Conservation (phyloP, 768 basidiomycete species). For the Mycena floridula region DNA sequence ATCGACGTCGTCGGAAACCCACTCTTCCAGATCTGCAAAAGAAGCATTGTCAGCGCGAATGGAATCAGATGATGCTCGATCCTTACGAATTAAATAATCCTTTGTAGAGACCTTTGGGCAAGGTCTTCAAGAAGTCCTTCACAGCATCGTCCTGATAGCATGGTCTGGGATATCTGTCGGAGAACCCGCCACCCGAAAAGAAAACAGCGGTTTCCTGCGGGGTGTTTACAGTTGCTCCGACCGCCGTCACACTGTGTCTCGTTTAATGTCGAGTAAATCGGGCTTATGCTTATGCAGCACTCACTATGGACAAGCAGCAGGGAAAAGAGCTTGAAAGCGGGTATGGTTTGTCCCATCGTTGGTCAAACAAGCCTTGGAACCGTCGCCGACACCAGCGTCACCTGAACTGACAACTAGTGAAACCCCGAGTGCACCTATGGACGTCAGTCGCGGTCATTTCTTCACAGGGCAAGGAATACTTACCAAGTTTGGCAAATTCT, state of each 20-base stretch:
- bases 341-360: constrained; percentile 53
- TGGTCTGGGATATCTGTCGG: constrained; percentile 53
- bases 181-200: constrained; percentile 75
- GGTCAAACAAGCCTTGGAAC: constrained; percentile 45
- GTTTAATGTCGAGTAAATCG: too few relatives aligned
- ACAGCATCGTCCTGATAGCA: constrained; percentile 46
- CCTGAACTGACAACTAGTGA: constrained; percentile 62
- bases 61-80: too few relatives aligned
- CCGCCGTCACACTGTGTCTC: too few relatives aligned
- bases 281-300: constrained; percentile 33
- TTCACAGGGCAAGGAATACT: constrained; percentile 2
- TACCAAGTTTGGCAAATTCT: constrained; percentile 58
- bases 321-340: constrained; percentile 40
- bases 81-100: too few relatives aligned
- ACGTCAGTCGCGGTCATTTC: neutral
- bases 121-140: constrained; percentile 32
- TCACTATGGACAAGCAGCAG: constrained; percentile 71
- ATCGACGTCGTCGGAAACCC: too few relatives aligned
- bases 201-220: constrained; percentile 54
- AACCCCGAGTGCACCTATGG: constrained; percentile 57
- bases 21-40: too few relatives aligned
- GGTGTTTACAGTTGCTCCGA: constrained; percentile 47
- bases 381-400: constrained; percentile 65
- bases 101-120: constrained; percentile 42
- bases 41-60: too few relatives aligned